Evolutionary conservation across 176 grass and related monocot species (phyloP), one percentile per base, ranked within the genome.

Genomic region (Hyparrhenia diplandra): DNA sequence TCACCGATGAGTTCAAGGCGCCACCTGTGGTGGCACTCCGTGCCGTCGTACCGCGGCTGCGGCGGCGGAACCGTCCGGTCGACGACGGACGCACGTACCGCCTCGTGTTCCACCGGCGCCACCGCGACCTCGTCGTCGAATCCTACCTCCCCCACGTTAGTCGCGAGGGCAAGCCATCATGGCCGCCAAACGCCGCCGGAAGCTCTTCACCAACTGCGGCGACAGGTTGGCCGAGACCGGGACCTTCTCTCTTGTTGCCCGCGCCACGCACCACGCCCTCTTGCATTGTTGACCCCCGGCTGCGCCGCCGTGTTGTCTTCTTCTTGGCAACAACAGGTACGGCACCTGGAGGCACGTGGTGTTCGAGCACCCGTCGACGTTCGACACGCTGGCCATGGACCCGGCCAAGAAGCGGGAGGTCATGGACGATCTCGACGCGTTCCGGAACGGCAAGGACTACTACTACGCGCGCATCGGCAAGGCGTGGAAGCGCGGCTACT

Each of bases 401-500:
- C 66, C 73, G 7, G 43, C 6, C 0, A 77, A 30, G 88, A 89
- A 89, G 73, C 0, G 10, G 32, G 73, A 82, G 25, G 8, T 89
- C 83, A 39, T 78, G 21, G 55, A 43, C 25, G 83, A 89, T 35
- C 88, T 89, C 55, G 40, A 74, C 7, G 12, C 36, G 25, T 85
- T 89, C 78, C 20, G 57, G 0, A 60, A 68, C 0, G 23, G 55
- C 1, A 74, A 82, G 73, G 72, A 82, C 0, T 89, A 78, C n/a
- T n/a, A n/a, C 71, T 89, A 82, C 58, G 11, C 35, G 21, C 29
- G 49, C 27, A 12, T 75, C 41, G 77, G 82, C 24, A 89, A 81
- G 71, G 63, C 82, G 21, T 89, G 87, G 87, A 89, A 89, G 82
- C 54, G 77, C 1, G 82, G 87, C 0, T 89, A 89, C 88, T 89